Conservation (phyloP, 1,139 yeast species). For the Protomyces inundatus region DNA sequence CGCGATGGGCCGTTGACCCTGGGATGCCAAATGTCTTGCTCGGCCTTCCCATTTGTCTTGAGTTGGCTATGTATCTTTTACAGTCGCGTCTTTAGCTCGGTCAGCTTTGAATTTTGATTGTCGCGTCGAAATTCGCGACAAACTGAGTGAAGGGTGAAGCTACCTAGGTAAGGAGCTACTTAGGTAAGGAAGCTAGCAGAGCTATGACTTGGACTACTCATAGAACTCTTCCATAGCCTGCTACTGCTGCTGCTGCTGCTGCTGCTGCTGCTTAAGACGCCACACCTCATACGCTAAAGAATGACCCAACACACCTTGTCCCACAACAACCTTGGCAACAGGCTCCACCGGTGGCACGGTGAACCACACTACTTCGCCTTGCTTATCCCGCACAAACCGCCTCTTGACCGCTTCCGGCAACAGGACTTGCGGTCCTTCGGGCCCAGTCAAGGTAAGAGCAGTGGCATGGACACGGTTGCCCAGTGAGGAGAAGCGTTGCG, state of each 20-base stretch:
- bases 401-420: constrained; percentile 31
- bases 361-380: constrained; percentile 34
- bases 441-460: neutral
- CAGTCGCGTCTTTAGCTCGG: neutral
- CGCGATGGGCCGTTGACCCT: neutral
- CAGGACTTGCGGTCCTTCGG: neutral
- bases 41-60: constrained; percentile 5
- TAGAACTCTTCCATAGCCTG: neutral
- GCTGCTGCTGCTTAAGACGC: neutral
- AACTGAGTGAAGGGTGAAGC: neutral
- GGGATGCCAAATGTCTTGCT: constrained; percentile 20
- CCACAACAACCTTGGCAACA: neutral
- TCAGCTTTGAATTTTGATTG: neutral
- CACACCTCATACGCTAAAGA: neutral
- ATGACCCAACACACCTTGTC: neutral
- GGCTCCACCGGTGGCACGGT: constrained; percentile 35
- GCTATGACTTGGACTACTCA: too few relatives aligned
- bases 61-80: neutral
- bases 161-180: neutral
- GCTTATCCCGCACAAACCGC: constrained; percentile 30
- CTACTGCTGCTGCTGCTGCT: neutral
- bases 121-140: neutral
- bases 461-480: neutral
- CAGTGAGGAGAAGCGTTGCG: neutral
- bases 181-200: neutral